Base-by-base conservation (phyloP, 140 eudicot species). In the Senecio squalidus region DNA sequence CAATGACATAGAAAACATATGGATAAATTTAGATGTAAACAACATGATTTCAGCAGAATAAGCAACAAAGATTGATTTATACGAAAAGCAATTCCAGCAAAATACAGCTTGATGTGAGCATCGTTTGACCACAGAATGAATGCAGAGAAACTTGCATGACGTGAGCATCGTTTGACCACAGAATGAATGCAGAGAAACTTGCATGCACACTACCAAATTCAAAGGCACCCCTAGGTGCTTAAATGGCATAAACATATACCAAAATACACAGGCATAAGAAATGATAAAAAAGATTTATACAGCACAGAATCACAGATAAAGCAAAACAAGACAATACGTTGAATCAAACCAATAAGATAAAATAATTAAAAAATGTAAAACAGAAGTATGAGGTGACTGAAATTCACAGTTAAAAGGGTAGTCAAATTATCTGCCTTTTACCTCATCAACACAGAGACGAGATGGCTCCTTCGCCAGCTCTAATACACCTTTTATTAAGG, bases 381-480 rank as follows among this genome's bases (percentile, higher is more conserved):
- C 2, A 56, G 58, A 46, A 46, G 39, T 16, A 6, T 3, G 30
- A 47, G 50, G 4, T 16, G 48, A 48, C 9, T 6, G 25, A 59
- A 60, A 40, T 23, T 25, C 18, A 40, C n/a, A 55, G 22, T 50
- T 3, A 16, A 43, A 33, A 24, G n/a, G 11, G 16, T 44, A 27
- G 66, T n/a, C 60, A 62, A 52, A 29, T n/a, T 39, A 53, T 20
- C 34, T 62, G 25, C 15, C 0, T 1, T 10, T 76, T 82, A 93
- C 99, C 99, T 93, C 99, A 60, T 93, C 99, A 64, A 93, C 99
- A 84, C 99, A 93, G 64, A 93, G 95, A 31, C 95, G 87, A 71
- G 99, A 88, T 36, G 99, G 83, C 64, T 84, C 96, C 65, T 82
- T 87, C 29, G 95, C 92, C 53, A 87, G 53, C 68, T 93, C 99